phyloP scores from a whole-genome alignment of 2,329 filamentous ascomycete species.

The Colletotrichum australisinense region DNA sequence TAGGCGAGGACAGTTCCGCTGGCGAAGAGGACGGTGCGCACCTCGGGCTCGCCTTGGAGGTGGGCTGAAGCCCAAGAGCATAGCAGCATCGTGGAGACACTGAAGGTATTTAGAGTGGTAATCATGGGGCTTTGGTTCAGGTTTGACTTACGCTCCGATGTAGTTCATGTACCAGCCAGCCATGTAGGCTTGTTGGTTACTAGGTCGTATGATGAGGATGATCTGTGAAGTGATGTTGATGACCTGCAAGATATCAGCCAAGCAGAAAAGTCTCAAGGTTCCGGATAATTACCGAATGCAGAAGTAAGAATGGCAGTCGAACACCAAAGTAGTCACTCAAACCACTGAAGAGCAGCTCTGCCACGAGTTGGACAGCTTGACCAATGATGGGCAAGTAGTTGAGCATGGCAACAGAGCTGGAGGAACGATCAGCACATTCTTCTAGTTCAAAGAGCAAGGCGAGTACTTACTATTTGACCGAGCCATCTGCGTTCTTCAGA shows the following conservation, averaged over 20 bases:
- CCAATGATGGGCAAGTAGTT: conserved; percentile 24
- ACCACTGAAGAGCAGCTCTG: conserved; percentile 20
- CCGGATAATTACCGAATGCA: background rate
- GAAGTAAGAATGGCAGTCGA: conserved; percentile 13
- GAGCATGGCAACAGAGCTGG: conserved; percentile 21
- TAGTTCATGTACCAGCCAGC: conserved; percentile 33
- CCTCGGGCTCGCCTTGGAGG: conserved; percentile 21
- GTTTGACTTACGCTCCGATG: conserved; percentile 18
- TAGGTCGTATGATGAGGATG: conserved; percentile 20
- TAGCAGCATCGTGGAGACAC: conserved; percentile 24
- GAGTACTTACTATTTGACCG: conserved; percentile 16
- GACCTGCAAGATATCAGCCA: background rate
- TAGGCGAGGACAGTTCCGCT: conserved; percentile 17
- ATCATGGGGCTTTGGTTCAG: accelerated
- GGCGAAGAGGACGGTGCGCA: conserved; percentile 29
- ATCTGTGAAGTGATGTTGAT: conserved; percentile 25
- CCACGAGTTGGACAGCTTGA: conserved; percentile 18
- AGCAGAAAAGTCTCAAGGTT: background rate
- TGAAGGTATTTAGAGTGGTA: background rate
- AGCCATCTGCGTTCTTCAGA: conserved; percentile 11
- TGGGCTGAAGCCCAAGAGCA: conserved; percentile 19
- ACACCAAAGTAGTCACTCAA: conserved; percentile 26
- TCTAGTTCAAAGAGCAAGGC: accelerated
- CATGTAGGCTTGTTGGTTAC: conserved; percentile 23
- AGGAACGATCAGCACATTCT: background rate